A percentile compares a stretch with the other conserved stretches of the same genome.
Conservation (phyloP, 1,284 basidiomycete species). For the Sanguinoderma infundibulare region DNA sequence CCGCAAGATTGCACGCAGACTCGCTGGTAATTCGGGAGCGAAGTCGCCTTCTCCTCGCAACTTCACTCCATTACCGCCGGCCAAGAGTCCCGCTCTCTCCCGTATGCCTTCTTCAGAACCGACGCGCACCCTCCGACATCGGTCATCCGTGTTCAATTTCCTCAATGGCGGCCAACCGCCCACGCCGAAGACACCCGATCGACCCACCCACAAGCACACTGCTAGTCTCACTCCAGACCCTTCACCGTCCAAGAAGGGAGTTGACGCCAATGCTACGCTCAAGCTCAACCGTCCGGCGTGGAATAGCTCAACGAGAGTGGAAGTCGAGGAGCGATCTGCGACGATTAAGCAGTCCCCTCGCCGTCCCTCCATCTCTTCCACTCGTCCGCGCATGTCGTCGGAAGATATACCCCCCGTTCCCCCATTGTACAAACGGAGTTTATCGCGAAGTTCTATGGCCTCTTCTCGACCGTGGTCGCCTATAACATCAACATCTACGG, state of each 20-base stretch:
- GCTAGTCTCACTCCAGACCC: constrained; percentile 73
- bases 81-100: constrained; percentile 40
- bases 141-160: constrained; percentile 62
- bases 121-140: constrained; percentile 52
- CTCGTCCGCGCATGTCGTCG: constrained; percentile 38
- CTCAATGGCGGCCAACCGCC: constrained; percentile 42
- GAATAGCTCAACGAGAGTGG: constrained; percentile 81
- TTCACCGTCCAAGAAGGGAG: constrained; percentile 45
- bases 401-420: constrained; percentile 53
- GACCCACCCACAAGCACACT: constrained; percentile 67
- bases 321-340: constrained; percentile 49
- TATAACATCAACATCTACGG: constrained; percentile 70
- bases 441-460: constrained; percentile 74
- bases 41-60: constrained; percentile 46
- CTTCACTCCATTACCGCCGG: constrained; percentile 49
- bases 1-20: constrained; percentile 71
- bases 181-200: constrained; percentile 57
- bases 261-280: constrained; percentile 44
- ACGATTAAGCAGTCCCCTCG: constrained; percentile 54
- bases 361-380: constrained; percentile 30
- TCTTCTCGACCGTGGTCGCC: constrained; percentile 84
- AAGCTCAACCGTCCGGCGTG: constrained; percentile 56
- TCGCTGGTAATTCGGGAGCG: constrained; percentile 42
- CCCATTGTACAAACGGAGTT: constrained; percentile 56
- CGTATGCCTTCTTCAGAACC: constrained; percentile 61